Evolutionary conservation across 139 green algal species (phyloP).

Genomic region (Closterium sp.): DNA sequence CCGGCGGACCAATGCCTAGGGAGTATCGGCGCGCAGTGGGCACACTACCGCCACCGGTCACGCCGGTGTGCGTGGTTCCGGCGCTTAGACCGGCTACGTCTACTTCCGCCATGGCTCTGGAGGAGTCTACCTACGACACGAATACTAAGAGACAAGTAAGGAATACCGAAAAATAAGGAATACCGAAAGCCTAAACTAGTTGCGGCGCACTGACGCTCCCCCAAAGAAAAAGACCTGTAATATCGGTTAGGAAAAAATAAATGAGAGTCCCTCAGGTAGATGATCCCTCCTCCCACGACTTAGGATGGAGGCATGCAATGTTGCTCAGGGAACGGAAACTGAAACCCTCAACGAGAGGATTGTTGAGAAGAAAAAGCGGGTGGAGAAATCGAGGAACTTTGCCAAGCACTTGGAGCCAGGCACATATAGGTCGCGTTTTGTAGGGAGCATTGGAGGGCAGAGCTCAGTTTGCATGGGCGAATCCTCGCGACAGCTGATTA

Average conservation of each 20-base stretch:
- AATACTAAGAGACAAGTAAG: neutral
- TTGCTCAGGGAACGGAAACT: neutral
- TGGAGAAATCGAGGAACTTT: neutral
- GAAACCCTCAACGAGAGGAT: neutral
- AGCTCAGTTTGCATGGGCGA: too few species aligned
- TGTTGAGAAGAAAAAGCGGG: too few species aligned
- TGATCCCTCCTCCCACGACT: neutral
- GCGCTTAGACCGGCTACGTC: neutral
- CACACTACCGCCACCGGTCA: neutral
- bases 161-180: neutral
- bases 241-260: neutral
- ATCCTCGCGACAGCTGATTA: too few species aligned
- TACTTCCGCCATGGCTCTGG: neutral
- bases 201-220: neutral
- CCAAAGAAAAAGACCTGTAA: neutral
- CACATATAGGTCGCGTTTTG: too few species aligned
- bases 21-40: conserved; percentile 4
- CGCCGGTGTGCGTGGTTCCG: neutral
- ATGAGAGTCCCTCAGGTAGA: neutral
- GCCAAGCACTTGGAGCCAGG: too few species aligned
- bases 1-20: neutral
- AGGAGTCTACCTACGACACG: neutral
- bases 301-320: neutral
- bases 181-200: neutral
- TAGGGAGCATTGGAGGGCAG: too few species aligned